Evolutionary conservation across 2,329 filamentous ascomycete genomes (phyloP), one percentile per base, ranked within the genome.

Genomic region (Fusarium nodosum): DNA sequence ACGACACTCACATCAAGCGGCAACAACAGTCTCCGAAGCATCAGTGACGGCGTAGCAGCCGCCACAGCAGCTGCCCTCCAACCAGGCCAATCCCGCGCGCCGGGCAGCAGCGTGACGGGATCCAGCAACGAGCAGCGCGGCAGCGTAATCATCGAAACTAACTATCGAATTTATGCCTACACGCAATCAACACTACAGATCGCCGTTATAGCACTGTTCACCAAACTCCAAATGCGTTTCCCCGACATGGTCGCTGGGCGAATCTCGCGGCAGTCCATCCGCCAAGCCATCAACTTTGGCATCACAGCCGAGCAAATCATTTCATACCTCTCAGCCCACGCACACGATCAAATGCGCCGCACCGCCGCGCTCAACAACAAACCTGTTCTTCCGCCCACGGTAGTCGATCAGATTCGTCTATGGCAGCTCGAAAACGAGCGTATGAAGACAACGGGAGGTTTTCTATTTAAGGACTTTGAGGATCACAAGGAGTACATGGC

Each of bases 361-460:
- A 85, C 87, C 44, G 86, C 88, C 8, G 81, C 84, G 28, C 71
- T 84, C 48, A 74, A 86, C 64, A 87, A 87, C 74, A 85, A 85
- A 66, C 92, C 94, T 3, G 88, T 97, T 18, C 86, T 99, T 3
- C 96, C 97, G 2, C 94, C 96, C 0, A 98, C 97, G 0, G 96
- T 99, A 18, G 93, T 97, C 68, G 96, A 99, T 80, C 96, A 99
- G 83, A 97, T 99, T 75, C 88, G 94, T 3, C 88, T 99, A 22
- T 99, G 96, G 96, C 95, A 99, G 82, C 90, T 98, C 54, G 96
- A 99, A 80, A 94, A 95, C 69, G 96, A 99, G 82, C 88, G 96
- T 52, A 97, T 99, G 88, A 92, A 92, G 78, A 89, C 92, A 2
- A 93, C 90, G 7, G 83, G 86, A 1, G 96, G 96, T 0, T 98